Base-by-base conservation (phyloP, 164 flowering plant species). In the Brasenia schreberi region DNA sequence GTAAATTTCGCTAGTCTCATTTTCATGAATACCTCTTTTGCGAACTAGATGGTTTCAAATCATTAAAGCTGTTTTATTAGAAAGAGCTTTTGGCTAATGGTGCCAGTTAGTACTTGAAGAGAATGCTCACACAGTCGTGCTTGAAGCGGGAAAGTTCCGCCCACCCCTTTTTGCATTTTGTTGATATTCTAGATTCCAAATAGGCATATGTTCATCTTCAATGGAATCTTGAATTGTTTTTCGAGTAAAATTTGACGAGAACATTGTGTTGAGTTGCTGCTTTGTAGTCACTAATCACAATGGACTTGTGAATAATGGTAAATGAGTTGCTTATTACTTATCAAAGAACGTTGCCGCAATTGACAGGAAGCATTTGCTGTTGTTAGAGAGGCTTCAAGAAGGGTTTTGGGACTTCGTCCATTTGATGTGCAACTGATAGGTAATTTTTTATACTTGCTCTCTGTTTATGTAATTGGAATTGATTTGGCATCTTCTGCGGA, bases 291-390 rank as follows among this genome's bases (percentile, higher is more conserved):
- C n/a, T 56, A 56, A 1, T 56, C 59, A 56, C 12, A 56, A 11
- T 56, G n/a, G 59, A 56, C 12, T 56, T 11, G n/a, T 56, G n/a
- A 56, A 11, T 56, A 17, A 1, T 11, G 1, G n/a, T 56, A 56
- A 17, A 12, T 45, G 7, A 45, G 53, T 4, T 45, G 11, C 53
- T 45, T 45, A 12, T 1, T 45, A 7, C 53, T 45, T 45, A 45
- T 12, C 11, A 45, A 1, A 45, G 53, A 45, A 7, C 5, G 12
- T 45, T 7, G 7, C 3, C 12, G 53, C 69, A 43, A 72, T 74
- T 68, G 72, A 75, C 90, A 94, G 98, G 98, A 91, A 78, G 97
- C 99, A 61, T 94, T 91, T 84, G 90, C 99, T 72, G 86, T 94
- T 67, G 95, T 91, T 66, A 82, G 97, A 75, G 97, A 94, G 75